Percentiles rank a stretch among this genome's conserved stretches.
Conservation (phyloP, 345 rosid genomes). For the Laguncularia racemosa region DNA sequence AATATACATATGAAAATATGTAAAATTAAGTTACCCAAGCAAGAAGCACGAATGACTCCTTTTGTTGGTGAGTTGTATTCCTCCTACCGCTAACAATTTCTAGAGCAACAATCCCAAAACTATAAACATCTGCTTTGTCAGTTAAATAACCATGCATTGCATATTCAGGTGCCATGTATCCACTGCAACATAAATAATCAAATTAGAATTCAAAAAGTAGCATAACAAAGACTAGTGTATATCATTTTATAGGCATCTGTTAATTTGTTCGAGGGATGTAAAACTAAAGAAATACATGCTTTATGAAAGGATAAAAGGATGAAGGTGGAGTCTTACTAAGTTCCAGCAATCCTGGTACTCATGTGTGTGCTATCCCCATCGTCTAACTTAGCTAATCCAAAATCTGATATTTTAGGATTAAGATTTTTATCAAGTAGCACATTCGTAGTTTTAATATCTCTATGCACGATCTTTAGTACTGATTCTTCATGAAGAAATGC, state of each 20-base stretch:
- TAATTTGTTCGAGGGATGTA: no score
- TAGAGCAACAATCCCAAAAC: constrained; percentile 29
- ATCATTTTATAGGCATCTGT: no score
- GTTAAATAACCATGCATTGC: constrained; percentile 31
- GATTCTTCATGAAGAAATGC: constrained; percentile 70
- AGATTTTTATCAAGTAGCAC: constrained; percentile 55
- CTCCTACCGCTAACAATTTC: constrained; percentile 25
- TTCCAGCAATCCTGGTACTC: constrained; percentile 68
- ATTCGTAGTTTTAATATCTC: constrained; percentile 67
- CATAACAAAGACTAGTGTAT: no score
- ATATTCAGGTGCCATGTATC: constrained; percentile 40
- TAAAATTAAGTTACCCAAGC: constrained; percentile 22
- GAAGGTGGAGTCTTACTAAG: constrained; percentile 34
- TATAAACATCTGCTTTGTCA: constrained; percentile 29
- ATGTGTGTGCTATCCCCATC: constrained; percentile 64
- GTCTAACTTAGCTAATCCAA: constrained; percentile 66
- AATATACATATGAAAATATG: background rate
- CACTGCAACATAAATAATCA: constrained; percentile 11
- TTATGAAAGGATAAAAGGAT: background rate
- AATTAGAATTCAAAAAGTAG: no score
- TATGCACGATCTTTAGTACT: constrained; percentile 54
- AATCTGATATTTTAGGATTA: constrained; percentile 57
- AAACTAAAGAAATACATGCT: background rate
- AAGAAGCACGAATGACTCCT: constrained; percentile 13
- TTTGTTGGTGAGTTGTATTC: constrained; percentile 8